Percentiles rank a stretch among this genome's conserved stretches.
These are phyloP conservation scores for Syzygium malaccense DNA, from an alignment of 441 rosid species.

Conservation along the genomic window DNA sequence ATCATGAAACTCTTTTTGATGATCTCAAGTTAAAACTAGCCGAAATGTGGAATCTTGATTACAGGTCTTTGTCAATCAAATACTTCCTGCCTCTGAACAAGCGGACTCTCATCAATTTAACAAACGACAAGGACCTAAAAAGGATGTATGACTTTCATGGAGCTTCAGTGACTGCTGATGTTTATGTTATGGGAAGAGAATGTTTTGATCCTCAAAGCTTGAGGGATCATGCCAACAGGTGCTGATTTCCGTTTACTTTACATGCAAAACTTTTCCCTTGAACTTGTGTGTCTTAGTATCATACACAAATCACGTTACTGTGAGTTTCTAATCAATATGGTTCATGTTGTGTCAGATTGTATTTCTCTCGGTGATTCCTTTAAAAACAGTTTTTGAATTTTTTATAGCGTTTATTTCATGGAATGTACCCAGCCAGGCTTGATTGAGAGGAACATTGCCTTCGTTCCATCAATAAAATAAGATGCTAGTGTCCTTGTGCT, in stretches of 20 bases:
- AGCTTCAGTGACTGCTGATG: slow-evolving; percentile 67
- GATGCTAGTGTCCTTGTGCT: not conserved
- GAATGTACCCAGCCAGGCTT: not conserved
- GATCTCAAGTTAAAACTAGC: slow-evolving; percentile 73
- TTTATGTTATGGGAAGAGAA: slow-evolving; percentile 50
- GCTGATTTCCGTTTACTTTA: slow-evolving; percentile 8
- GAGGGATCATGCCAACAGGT: slow-evolving; percentile 34
- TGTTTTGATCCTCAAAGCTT: slow-evolving; percentile 42
- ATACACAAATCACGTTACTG: not conserved
- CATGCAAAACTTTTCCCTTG: not conserved
- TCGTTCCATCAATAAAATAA: not conserved
- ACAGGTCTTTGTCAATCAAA: slow-evolving; percentile 60
- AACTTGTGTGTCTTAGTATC: not conserved
- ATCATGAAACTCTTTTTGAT: slow-evolving; percentile 51
- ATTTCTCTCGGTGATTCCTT: not conserved
- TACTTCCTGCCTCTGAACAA: slow-evolving; percentile 85
- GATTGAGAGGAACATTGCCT: not conserved
- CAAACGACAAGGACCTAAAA: slow-evolving; percentile 69
- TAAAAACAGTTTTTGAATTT: not conserved
- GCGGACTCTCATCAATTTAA: slow-evolving; percentile 61
- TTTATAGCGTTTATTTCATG: not conserved
- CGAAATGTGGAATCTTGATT: slow-evolving; percentile 56
- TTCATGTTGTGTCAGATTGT: not conserved
- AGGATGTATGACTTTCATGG: slow-evolving; percentile 75
- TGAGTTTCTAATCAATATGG: not conserved